These are phyloP conservation scores for Botrytis fabae DNA, from an alignment of 2,329 filamentous ascomycete species.

Conservation along the genomic window DNA sequence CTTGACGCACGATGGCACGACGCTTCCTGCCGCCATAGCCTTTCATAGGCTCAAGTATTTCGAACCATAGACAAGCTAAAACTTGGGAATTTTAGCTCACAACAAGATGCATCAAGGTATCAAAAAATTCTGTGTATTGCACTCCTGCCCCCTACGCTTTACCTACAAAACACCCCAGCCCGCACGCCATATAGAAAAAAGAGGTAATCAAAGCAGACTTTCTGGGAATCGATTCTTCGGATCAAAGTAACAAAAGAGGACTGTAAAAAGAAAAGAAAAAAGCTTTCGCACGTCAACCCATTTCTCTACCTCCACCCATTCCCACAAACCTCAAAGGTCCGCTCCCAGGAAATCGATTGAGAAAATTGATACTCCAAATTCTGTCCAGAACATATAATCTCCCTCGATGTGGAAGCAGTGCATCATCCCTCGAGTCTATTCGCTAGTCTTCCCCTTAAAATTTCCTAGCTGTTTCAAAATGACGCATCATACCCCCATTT, in stretches of 20 bases:
- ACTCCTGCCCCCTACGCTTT: conserved; percentile 9
- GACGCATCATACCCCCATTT: not conserved
- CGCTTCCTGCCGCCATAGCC: not conserved
- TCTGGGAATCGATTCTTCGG: conserved; percentile 17
- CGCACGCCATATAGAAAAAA: conserved; percentile 13
- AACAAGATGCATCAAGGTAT: not conserved
- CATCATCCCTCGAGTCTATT: not conserved
- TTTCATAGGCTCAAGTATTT: not conserved
- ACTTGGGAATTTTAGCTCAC: not conserved
- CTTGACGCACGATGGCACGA: not conserved
- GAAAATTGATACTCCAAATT: not conserved
- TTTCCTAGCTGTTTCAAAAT: not conserved
- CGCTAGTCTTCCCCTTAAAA: not conserved
- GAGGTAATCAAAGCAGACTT: conserved; percentile 11
- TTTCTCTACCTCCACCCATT: not conserved
- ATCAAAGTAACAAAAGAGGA: conserved; percentile 18
- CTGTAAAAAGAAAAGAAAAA: conserved; percentile 15
- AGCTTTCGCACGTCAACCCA: not conserved
- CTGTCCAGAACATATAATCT: not conserved
- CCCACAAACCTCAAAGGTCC: conserved; percentile 2
- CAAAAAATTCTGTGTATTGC: conserved; percentile 15
- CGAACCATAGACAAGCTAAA: not conserved
- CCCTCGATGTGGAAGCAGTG: not conserved
- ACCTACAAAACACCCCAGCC: conserved; percentile 17
- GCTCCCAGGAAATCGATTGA: not conserved